Base-by-base conservation (phyloP, 2,329 filamentous ascomycete species). In the Fusarium foetens region DNA sequence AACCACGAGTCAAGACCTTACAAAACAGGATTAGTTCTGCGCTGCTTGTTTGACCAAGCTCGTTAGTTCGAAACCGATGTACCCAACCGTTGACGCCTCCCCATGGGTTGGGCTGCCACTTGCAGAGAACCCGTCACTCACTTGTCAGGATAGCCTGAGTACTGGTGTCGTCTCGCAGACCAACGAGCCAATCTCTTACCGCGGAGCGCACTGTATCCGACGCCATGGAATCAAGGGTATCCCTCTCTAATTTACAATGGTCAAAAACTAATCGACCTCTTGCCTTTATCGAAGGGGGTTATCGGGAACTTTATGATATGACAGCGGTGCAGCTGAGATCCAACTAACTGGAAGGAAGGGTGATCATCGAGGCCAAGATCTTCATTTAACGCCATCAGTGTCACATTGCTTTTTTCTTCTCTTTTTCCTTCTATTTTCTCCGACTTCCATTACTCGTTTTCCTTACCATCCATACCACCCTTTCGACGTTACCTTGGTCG, bases 401-500 rank as follows among this genome's bases (percentile, higher is more conserved):
- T 66, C 61, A 27, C 51, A 27, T 68, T 68, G 39, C 64, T 63
- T 68, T 68, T 48, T 57, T 3, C 27, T 25, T 41, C 11, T 45
- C 13, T 23, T 49, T 23, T 25, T 35, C 27, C 23, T 27, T 52
- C 33, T 10, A n/a, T 36, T 36, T 43, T 57, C 31, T 43, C 39
- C 33, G 13, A 9, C 11, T 27, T 19, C 21, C 42, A 36, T 45
- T 66, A 45, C 10, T 39, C 45, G 27, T 29, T 25, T 23, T 46
- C 35, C n/a, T 12, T 49, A 31, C 41, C 31, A 43, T 31, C 41
- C 48, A 53, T 23, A 41, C 21, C 21, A 43, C 33, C 21, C 21
- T 17, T 68, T 48, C 9, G 16, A 31, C 38, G n/a, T 29, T 10
- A 42, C 25, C 6, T 29, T 41, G 43, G 42, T 63, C 49, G 19